phyloP scores from a whole-genome alignment of 805 yeast species.

The Monosporozyma siamensis region DNA sequence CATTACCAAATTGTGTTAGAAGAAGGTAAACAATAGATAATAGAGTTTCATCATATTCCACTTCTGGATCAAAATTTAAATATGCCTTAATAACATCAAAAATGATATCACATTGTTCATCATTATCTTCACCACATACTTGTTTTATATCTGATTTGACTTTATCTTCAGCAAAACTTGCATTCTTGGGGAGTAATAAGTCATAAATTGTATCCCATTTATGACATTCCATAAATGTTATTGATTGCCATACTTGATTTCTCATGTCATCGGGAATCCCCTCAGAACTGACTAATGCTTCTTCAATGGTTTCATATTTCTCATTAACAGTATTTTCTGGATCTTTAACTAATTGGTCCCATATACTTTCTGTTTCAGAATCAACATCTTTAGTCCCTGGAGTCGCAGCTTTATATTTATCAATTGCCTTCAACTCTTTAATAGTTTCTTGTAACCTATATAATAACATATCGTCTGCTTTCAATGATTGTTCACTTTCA shows the following conservation, averaged over 20 bases:
- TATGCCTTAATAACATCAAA: slow-evolving; percentile 72
- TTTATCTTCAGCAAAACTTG: background rate
- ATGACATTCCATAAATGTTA: slow-evolving; percentile 5
- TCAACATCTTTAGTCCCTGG: background rate
- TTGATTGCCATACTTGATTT: slow-evolving; percentile 7
- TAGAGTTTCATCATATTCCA: slow-evolving; percentile 95
- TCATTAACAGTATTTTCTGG: slow-evolving; percentile 4
- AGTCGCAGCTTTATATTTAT: slow-evolving; percentile 3
- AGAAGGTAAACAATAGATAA: slow-evolving; percentile 79
- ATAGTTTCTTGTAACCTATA: slow-evolving; percentile 6
- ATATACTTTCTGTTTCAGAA: background rate
- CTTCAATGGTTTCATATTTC: slow-evolving; percentile 1
- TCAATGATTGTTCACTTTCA: background rate
- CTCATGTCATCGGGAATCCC: slow-evolving; percentile 5
- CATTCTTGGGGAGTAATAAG: slow-evolving; percentile 3
- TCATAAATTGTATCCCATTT: slow-evolving; percentile 8
- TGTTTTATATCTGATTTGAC: background rate
- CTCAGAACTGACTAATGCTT: background rate
- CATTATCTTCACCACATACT: background rate
- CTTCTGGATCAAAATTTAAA: slow-evolving; percentile 74
- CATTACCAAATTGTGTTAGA: slow-evolving; percentile 45
- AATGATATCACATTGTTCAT: slow-evolving; percentile 23
- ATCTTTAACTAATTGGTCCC: slow-evolving; percentile 3
- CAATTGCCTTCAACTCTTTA: slow-evolving; percentile 5
- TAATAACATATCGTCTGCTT: slow-evolving; percentile 4